phyloP scores from a whole-genome alignment of 306 rosid genomes.

The Vigna hirtella region DNA sequence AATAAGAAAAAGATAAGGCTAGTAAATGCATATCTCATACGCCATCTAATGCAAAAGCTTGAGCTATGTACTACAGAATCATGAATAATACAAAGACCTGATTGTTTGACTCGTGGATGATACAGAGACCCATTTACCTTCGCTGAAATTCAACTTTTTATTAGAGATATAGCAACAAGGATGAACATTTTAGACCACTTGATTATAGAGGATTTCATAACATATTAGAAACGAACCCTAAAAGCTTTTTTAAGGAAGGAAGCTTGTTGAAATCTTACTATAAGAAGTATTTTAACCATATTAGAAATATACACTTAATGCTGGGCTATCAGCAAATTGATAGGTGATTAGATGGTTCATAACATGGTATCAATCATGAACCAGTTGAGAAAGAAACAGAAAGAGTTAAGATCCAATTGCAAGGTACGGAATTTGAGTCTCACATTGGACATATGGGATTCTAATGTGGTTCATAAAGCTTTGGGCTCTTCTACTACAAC shows the following conservation, averaged over 20 bases:
- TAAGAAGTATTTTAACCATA: neutral
- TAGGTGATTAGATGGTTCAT: neutral
- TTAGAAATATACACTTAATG: neutral
- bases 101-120: neutral
- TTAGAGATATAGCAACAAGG: neutral
- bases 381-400: neutral
- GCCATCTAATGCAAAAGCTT: slow-evolving; percentile 1
- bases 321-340: neutral
- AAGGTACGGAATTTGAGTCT: neutral
- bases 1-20: slow-evolving; percentile 20
- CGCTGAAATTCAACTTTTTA: neutral
- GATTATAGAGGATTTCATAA: neutral
- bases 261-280: neutral
- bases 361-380: neutral
- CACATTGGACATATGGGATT: no score
- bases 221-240: neutral
- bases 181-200: neutral
- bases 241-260: neutral
- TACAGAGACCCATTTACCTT: neutral
- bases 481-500: neutral
- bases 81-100: neutral
- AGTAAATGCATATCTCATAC: slow-evolving; percentile 5
- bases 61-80: neutral
- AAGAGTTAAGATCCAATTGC: neutral
- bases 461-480: neutral